Evolutionary conservation across 139 green algal genomes (phyloP).

Genomic region (Desmodesmus armatus): DNA sequence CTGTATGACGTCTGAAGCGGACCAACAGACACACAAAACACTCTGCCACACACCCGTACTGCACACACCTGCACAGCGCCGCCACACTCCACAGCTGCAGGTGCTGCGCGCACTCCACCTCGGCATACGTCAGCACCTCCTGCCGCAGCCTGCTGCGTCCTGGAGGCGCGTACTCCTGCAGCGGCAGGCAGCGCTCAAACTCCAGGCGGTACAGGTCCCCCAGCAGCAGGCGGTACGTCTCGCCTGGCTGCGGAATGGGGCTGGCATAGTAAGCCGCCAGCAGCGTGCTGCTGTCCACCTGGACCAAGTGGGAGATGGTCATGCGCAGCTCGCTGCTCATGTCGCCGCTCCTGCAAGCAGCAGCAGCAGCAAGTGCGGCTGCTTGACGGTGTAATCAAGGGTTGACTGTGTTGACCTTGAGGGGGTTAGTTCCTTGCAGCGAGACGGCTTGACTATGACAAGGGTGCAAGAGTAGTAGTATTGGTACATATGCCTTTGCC

Average conservation of each 20-base stretch:
- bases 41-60: too few species aligned
- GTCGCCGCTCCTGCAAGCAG: slow-evolving; percentile 27
- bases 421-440: too few species aligned
- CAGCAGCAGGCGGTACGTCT: slow-evolving; percentile 30
- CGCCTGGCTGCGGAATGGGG: slow-evolving; percentile 19
- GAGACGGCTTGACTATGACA: background rate
- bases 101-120: slow-evolving; percentile 64
- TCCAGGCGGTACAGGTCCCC: slow-evolving; percentile 45
- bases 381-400: background rate
- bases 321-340: slow-evolving; percentile 25
- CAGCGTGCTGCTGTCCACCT: slow-evolving; percentile 26
- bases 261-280: slow-evolving; percentile 32
- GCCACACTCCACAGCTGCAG: slow-evolving; percentile 76
- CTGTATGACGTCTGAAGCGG: too few species aligned
- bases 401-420: too few species aligned
- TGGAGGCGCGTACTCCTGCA: background rate
- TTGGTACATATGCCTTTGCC: too few species aligned
- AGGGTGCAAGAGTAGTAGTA: background rate
- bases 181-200: slow-evolving; percentile 14
- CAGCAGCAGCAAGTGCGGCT: background rate
- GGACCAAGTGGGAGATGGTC: slow-evolving; percentile 39
- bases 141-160: background rate
- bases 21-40: too few species aligned
- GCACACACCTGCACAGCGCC: slow-evolving; percentile 76
- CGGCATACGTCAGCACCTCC: slow-evolving; percentile 46